Percentiles rank a stretch among this genome's conserved stretches.
phyloP scores from a whole-genome alignment of 352 stramenopile species.

The Phytophthora podocarpi region DNA sequence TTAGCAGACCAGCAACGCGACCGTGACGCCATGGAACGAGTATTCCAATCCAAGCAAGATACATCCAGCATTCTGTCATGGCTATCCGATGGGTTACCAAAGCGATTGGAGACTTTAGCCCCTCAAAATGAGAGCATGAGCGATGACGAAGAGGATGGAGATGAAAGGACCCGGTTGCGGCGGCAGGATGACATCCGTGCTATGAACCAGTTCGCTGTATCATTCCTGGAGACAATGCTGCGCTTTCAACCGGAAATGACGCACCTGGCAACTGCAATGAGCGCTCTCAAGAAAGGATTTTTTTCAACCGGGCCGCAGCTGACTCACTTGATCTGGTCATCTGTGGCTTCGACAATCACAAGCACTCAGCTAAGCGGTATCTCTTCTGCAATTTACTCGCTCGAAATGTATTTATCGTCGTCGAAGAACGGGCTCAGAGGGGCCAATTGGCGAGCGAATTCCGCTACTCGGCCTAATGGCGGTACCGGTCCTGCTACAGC shows the following conservation, averaged over 20 bases:
- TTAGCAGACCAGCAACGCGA: constrained; percentile 59
- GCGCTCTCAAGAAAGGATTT: constrained; percentile 70
- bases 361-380: constrained; percentile 75
- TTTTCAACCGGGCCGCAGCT: constrained; percentile 72
- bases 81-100: constrained; percentile 57
- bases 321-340: constrained; percentile 79
- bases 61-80: constrained; percentile 67
- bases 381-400: constrained; percentile 66
- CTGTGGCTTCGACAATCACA: constrained; percentile 63
- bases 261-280: constrained; percentile 55
- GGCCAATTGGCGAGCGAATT: constrained; percentile 16
- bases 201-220: constrained; percentile 80
- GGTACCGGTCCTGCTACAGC: constrained; percentile 14
- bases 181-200: constrained; percentile 57
- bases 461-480: constrained; percentile 10
- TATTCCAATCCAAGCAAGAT: constrained; percentile 80
- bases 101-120: constrained; percentile 45
- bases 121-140: constrained; percentile 40
- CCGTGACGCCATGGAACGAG: constrained; percentile 68
- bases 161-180: constrained; percentile 17
- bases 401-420: constrained; percentile 37
- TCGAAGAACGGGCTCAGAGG: constrained; percentile 29
- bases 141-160: constrained; percentile 33
- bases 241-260: constrained; percentile 75
- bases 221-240: constrained; percentile 66